phyloP scores from a whole-genome alignment of 192 early-diverging fungal genomes.

The Coemansia sp. region DNA sequence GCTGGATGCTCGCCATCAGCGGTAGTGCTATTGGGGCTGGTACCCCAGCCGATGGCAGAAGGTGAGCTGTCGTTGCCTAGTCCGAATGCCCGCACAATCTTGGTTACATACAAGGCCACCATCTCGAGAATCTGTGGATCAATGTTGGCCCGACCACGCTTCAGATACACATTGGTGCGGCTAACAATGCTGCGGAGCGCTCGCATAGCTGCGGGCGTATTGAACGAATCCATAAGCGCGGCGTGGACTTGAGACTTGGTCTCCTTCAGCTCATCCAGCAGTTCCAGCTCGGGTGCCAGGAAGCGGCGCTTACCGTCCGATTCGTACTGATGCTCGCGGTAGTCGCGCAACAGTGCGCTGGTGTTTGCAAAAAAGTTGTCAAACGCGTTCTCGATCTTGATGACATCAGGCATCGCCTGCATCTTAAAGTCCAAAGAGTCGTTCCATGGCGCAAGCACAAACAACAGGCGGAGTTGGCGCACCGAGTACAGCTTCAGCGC shows the following conservation, averaged over 20 bases:
- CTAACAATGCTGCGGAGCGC: constrained; percentile 79
- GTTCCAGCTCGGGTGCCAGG: constrained; percentile 67
- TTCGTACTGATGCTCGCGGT: constrained; percentile 53
- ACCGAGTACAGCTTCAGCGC: constrained; percentile 79
- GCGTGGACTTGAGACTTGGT: constrained; percentile 76
- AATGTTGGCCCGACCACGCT: constrained; percentile 59
- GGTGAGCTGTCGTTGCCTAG: constrained; percentile 63
- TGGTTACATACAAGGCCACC: constrained; percentile 79
- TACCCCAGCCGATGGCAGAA: constrained; percentile 70
- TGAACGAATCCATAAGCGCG: constrained; percentile 90
- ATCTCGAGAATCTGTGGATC: constrained; percentile 75
- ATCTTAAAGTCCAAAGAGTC: constrained; percentile 82
- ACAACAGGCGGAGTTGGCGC: constrained; percentile 87
- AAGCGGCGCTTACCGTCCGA: constrained; percentile 76
- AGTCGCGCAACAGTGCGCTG: constrained; percentile 75
- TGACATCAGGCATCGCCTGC: constrained; percentile 74
- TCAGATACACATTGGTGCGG: constrained; percentile 80
- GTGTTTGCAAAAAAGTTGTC: constrained; percentile 89
- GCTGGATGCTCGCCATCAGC: constrained; percentile 20
- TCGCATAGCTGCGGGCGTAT: constrained; percentile 81
- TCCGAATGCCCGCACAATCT: constrained; percentile 84
- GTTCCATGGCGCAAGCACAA: constrained; percentile 88
- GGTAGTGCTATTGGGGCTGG: constrained; percentile 12
- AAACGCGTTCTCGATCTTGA: constrained; percentile 73
- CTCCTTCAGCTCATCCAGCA: constrained; percentile 64